These are phyloP conservation scores for Tolypocladium tropicale DNA, from an alignment of 2,329 filamentous ascomycete species.

Conservation along the genomic window DNA sequence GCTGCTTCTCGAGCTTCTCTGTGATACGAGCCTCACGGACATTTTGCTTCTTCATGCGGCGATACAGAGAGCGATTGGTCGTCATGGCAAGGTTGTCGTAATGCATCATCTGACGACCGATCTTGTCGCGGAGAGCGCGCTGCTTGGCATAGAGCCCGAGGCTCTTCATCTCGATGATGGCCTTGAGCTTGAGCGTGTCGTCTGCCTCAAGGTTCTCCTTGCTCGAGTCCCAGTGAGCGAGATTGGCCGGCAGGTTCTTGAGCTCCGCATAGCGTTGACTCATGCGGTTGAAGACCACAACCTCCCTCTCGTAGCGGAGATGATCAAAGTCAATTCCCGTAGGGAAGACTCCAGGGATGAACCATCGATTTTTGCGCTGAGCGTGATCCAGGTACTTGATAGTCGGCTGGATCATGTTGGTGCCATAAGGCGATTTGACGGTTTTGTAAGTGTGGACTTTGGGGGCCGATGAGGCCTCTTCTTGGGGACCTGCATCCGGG, in stretches of 20 bases:
- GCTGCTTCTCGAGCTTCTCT: constrained; percentile 98
- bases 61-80: constrained; percentile 81
- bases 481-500: constrained; percentile 22
- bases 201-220: constrained; percentile 60
- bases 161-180: constrained; percentile 92
- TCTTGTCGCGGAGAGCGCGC: constrained; percentile 70
- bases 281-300: constrained; percentile 83
- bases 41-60: constrained; percentile 94
- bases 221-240: constrained; percentile 76
- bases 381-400: constrained; percentile 77
- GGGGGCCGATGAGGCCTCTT: constrained; percentile 18
- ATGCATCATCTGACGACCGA: constrained; percentile 86
- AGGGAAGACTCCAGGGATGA: constrained; percentile 82
- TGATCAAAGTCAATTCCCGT: constrained; percentile 81
- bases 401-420: constrained; percentile 37
- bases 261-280: constrained; percentile 75
- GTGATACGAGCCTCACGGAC: constrained; percentile 92
- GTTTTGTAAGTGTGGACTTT: constrained; percentile 54
- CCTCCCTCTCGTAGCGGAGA: constrained; percentile 75
- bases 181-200: constrained; percentile 75
- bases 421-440: constrained; percentile 63
- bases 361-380: constrained; percentile 62
- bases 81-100: constrained; percentile 97
- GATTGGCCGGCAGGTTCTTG: constrained; percentile 72
- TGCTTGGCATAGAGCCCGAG: constrained; percentile 83